Conservation (phyloP, 116 monocot genomes). For the Zostera marina region DNA sequence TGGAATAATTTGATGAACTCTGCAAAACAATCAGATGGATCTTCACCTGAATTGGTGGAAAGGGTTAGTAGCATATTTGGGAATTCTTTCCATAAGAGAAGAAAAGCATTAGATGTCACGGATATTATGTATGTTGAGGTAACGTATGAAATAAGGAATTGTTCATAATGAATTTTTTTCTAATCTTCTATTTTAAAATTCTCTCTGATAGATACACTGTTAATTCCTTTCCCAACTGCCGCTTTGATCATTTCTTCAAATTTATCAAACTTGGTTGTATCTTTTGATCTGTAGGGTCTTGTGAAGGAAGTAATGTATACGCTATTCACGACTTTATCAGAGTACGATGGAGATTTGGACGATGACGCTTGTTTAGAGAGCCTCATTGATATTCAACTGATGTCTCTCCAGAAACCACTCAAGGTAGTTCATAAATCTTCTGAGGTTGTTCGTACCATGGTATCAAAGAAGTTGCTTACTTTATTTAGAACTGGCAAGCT, state of each 20-base stretch:
- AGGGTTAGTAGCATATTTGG: constrained; percentile 9
- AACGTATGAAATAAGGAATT: not conserved
- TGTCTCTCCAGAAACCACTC: constrained; percentile 41
- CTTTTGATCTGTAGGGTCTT: constrained; percentile 6
- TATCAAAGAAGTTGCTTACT: constrained; percentile 70
- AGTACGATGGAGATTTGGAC: constrained; percentile 44
- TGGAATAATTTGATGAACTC: constrained; percentile 37
- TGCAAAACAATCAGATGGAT: constrained; percentile 11
- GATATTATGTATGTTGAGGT: constrained; percentile 72
- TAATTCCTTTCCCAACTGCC: not conserved
- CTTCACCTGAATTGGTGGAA: constrained; percentile 7
- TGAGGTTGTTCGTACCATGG: constrained; percentile 48
- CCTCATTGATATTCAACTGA: constrained; percentile 49
- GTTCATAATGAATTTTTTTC: not conserved
- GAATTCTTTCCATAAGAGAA: constrained; percentile 20
- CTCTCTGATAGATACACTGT: not conserved
- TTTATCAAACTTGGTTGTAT: not conserved
- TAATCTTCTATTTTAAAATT: too few species aligned
- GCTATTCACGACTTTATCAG: constrained; percentile 32
- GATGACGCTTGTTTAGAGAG: constrained; percentile 62
- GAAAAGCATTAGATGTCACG: constrained; percentile 19
- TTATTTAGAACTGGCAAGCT: constrained; percentile 79
- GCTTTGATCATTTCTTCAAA: too few species aligned
- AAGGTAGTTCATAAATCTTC: constrained; percentile 45
- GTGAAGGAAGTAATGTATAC: constrained; percentile 44